Evolutionary conservation across 2,329 filamentous ascomycete species (phyloP), one percentile per base, ranked within the genome.

Genomic region (Didymella exigua): DNA sequence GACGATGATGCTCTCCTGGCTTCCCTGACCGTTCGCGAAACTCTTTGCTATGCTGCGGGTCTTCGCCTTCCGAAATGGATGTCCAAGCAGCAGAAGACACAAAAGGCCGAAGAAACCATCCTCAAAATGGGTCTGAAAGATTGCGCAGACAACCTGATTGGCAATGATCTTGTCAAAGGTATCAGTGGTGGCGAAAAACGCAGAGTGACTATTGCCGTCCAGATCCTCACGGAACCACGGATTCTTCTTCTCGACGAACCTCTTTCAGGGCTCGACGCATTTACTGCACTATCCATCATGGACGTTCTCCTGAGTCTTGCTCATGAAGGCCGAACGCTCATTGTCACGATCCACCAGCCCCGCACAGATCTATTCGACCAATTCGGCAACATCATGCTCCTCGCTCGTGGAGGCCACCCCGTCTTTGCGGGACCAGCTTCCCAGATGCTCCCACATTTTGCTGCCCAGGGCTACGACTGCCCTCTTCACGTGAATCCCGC

Each of bases 121-220:
- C 71, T 89, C 14, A 90, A 90, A 68, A 86, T 92, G 82, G 89
- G 89, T 0, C 74, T 92, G 4, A 91, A 90, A 64, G 89, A 92
- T 61, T 92, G 89, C 60, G 89, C 89, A 1, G 85, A 91, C 66
- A 90, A 89, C 48, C 72, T 91, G 0, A 83, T 93, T 8, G 89
- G 89, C 2, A 88, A 83, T 53, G 87, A 90, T 8, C 73, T 89
- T 4, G 81, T 90, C 61, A 92, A 92, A 69, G 89, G 89, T 0
- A 91, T 93, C 26, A 91, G 88, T 8, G 89, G 89, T 2, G 90
- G 90, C 16, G 89, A 93, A 73, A 92, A 91, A 74, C 82, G 89
- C 2, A 83, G 90, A 50, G 88, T 92, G 5, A 89, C 87, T 2
- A 91, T 93, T 57, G 89, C 89, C 0, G 85, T 91, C 0, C 89